Evolutionary conservation across 2,329 filamentous ascomycete genomes (phyloP).

Genomic region (Ceratocystis cacaofunesta): DNA sequence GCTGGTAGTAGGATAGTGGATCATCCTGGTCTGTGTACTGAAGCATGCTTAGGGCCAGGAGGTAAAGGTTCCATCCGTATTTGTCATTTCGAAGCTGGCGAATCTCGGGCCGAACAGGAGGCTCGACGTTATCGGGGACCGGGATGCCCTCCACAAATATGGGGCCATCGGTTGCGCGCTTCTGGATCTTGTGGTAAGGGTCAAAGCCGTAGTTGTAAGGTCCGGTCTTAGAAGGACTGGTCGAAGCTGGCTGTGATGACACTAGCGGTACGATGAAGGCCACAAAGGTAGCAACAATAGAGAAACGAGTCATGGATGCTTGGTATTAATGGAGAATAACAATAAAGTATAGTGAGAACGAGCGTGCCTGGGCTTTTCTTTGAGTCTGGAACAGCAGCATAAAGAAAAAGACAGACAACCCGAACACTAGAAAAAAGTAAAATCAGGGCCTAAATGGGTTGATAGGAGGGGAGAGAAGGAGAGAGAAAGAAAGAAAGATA

Average conservation of each 20-base stretch:
- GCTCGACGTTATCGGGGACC: conserved; percentile 26
- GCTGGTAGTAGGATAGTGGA: conserved; percentile 60
- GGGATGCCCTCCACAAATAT: conserved; percentile 12
- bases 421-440: not conserved
- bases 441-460: not conserved
- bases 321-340: not conserved
- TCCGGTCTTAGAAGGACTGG: conserved; percentile 10
- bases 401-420: conserved; percentile 5
- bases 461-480: not conserved
- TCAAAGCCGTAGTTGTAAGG: conserved; percentile 17
- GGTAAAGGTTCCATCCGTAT: conserved; percentile 61
- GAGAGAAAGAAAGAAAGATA: not conserved
- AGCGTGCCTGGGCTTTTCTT: conserved; percentile 2
- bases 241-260: conserved; percentile 12
- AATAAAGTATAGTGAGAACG: not conserved
- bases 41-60: conserved; percentile 60
- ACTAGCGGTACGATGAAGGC: conserved; percentile 1
- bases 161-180: conserved; percentile 2
- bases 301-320: conserved; percentile 12
- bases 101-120: conserved; percentile 48
- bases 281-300: conserved; percentile 7
- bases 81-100: conserved; percentile 46
- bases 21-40: conserved; percentile 49
- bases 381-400: not conserved
- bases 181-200: conserved; percentile 1